A percentile compares a stretch with the other conserved stretches of the same genome.
These are phyloP conservation scores for Xerocomellus amylosporus DNA, from an alignment of 768 basidiomycete genomes.

Conservation along the genomic window DNA sequence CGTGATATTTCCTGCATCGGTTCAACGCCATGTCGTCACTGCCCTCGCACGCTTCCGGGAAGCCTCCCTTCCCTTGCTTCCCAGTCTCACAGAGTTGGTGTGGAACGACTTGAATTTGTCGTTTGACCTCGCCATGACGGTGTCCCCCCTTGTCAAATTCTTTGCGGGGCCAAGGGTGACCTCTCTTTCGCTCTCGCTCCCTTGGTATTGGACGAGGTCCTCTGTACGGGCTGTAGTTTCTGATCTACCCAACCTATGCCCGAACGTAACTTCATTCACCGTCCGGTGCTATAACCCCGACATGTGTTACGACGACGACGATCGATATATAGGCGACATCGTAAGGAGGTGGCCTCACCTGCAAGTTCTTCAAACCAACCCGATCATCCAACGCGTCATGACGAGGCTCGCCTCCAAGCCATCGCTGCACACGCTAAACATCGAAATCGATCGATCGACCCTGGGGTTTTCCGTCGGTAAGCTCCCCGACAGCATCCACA, in stretches of 20 bases:
- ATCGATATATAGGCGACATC: not conserved
- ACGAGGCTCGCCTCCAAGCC: not conserved
- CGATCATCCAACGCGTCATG: not conserved
- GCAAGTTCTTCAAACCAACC: not conserved
- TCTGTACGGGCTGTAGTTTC: not conserved
- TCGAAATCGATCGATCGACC: not conserved
- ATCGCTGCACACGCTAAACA: not conserved
- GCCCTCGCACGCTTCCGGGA: constrained; percentile 5
- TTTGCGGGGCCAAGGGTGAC: not conserved
- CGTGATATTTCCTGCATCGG: not conserved
- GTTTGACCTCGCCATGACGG: not conserved
- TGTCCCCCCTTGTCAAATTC: not conserved
- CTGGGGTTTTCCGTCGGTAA: not conserved
- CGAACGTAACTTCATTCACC: not conserved
- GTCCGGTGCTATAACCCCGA: too few species aligned
- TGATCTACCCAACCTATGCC: not conserved
- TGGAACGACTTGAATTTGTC: not conserved
- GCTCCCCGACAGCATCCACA: not conserved
- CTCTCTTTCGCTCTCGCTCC: not conserved
- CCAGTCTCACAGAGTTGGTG: not conserved
- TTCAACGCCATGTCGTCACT: constrained; percentile 4
- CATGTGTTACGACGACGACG: too few species aligned
- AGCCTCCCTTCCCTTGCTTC: constrained; percentile 14
- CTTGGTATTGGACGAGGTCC: not conserved
- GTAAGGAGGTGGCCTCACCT: not conserved